Percentiles rank a stretch among this genome's conserved stretches.
Evolutionary conservation across 1,284 basidiomycete genomes (phyloP).

Genomic region (Sphagnurus paluster): DNA sequence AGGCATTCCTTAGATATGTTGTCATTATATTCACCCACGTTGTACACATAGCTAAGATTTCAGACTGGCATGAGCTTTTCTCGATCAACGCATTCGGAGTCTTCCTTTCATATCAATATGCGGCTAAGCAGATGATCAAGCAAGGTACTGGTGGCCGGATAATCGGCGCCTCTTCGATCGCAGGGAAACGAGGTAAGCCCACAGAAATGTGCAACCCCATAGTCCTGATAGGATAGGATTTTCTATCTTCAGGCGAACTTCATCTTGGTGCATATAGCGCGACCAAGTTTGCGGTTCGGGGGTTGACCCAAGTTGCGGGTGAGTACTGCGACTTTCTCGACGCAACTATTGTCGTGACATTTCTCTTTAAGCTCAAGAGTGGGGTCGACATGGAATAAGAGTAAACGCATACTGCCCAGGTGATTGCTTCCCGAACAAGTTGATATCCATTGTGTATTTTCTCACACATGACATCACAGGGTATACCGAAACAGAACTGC

Average conservation of each 20-base stretch:
- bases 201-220: too few species aligned
- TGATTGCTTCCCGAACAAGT: conserved; percentile 1
- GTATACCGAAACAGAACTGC: conserved; percentile 15
- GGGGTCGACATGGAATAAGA: conserved; percentile 29
- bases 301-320: conserved; percentile 30
- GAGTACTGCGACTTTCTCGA: background rate
- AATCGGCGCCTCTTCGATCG: conserved; percentile 27
- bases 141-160: conserved; percentile 30
- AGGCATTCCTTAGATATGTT: background rate
- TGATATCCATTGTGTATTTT: too few species aligned
- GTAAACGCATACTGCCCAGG: conserved; percentile 34
- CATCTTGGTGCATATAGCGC: conserved; percentile 23
- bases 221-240: too few species aligned
- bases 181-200: conserved; percentile 23
- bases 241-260: conserved; percentile 13
- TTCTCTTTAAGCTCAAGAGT: conserved; percentile 23
- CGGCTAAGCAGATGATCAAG: conserved; percentile 27
- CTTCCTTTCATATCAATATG: conserved; percentile 28
- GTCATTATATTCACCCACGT: background rate
- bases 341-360: background rate
- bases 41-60: conserved; percentile 9
- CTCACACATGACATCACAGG: too few species aligned
- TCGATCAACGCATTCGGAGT: conserved; percentile 24
- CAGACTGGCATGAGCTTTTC: conserved; percentile 24
- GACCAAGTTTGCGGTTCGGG: conserved; percentile 32